These are phyloP conservation scores for Sorghum bicolor DNA, from an alignment of 176 grass and related monocot genomes.

Conservation along the genomic window Sorghum_bicolor_NCBIv3 NC_012872.2:6645001-6645500, in stretches of 20 bases:
- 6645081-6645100: constrained; percentile 22
- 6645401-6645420: too few species aligned
- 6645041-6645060: constrained; percentile 28
- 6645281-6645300: not conserved
- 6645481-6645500: too few species aligned
- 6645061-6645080: constrained; percentile 17
- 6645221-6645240: constrained; percentile 9
- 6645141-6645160: constrained; percentile 21
- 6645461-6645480: too few species aligned
- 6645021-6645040: constrained; percentile 19
- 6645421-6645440: too few species aligned
- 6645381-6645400: too few species aligned
- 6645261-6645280: constrained; percentile 25
- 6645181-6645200: constrained; percentile 22
- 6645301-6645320: too few species aligned
- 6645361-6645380: too few species aligned
- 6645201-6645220: constrained; percentile 16
- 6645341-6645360: too few species aligned
- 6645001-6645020: constrained; percentile 13
- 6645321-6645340: too few species aligned
- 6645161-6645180: constrained; percentile 15
- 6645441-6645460: too few species aligned
- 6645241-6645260: constrained; percentile 5
- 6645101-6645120: constrained; percentile 12
- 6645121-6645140: not conserved